Evolutionary conservation across 2,329 filamentous ascomycete genomes (phyloP).

Genomic region (Neofusicoccum parvum): DNA sequence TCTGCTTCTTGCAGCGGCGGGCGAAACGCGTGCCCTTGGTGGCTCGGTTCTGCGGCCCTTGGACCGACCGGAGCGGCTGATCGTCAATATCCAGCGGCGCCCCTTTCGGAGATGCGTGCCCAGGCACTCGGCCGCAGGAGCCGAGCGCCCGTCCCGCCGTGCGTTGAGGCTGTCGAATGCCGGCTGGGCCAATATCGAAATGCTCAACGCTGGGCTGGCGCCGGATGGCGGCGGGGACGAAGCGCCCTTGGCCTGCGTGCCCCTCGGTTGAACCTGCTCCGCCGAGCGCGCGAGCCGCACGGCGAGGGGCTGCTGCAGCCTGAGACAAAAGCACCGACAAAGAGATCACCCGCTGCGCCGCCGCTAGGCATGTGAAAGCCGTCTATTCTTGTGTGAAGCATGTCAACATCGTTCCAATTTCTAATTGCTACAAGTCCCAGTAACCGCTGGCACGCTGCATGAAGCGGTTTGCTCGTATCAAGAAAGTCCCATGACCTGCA

Average conservation of each 20-base stretch:
- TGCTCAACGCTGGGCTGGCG: not conserved
- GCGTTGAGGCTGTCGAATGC: not conserved
- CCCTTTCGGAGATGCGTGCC: conserved; percentile 11
- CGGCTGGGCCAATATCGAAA: not conserved
- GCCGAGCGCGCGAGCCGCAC: not conserved
- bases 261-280: not conserved
- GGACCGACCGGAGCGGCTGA: conserved; percentile 4
- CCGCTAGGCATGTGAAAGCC: not conserved
- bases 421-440: conserved; percentile 11
- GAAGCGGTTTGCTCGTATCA: conserved; percentile 1
- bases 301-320: not conserved
- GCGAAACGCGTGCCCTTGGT: not conserved
- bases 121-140: not conserved
- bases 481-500: not conserved
- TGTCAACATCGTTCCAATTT: conserved; percentile 8
- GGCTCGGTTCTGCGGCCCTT: conserved; percentile 4
- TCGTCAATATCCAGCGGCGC: not conserved
- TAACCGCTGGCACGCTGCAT: not conserved
- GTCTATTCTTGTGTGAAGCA: conserved; percentile 5
- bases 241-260: not conserved
- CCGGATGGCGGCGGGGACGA: conserved; percentile 8
- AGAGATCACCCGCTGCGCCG: conserved; percentile 10
- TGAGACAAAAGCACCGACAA: conserved; percentile 2
- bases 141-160: not conserved
- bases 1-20: not conserved